Evolutionary conservation across 306 rosid species (phyloP).

Genomic region (Vigna angularis): DNA sequence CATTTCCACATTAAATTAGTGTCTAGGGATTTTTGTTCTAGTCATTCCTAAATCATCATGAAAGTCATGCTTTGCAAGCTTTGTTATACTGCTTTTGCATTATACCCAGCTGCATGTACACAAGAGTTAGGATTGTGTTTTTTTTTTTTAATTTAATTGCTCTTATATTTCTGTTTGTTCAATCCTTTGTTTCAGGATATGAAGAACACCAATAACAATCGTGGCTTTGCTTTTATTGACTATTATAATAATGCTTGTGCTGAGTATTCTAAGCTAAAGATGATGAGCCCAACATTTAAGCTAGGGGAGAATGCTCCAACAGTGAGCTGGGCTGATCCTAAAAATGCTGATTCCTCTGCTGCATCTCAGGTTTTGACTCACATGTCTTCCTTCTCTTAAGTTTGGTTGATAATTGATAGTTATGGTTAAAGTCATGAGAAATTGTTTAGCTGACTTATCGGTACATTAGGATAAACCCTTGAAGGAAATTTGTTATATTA

Average conservation of each 20-base stretch:
- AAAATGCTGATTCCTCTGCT: slow-evolving; percentile 91
- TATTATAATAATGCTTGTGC: slow-evolving; percentile 96
- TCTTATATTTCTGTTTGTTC: slow-evolving; percentile 34
- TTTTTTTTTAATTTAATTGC: slow-evolving; percentile 27
- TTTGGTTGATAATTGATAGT: slow-evolving; percentile 35
- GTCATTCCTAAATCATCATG: slow-evolving; percentile 11
- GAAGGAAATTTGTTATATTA: not conserved
- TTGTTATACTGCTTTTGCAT: slow-evolving; percentile 32
- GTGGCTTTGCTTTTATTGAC: slow-evolving; percentile 96
- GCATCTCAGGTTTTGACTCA: slow-evolving; percentile 76
- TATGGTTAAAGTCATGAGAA: slow-evolving; percentile 30
- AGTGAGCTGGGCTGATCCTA: slow-evolving; percentile 99
- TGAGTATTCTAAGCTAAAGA: slow-evolving; percentile 84
- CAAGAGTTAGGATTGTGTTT: slow-evolving; percentile 6
- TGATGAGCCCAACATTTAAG: slow-evolving; percentile 88
- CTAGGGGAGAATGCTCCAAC: slow-evolving; percentile 90
- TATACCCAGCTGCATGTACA: slow-evolving; percentile 16
- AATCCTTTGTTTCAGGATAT: slow-evolving; percentile 70
- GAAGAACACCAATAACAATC: slow-evolving; percentile 78
- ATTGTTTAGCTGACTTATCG: not conserved
- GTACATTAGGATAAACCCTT: not conserved
- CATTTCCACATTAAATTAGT: slow-evolving; percentile 24
- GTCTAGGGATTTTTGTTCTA: slow-evolving; percentile 8
- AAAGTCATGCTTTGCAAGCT: not conserved
- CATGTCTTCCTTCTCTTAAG: slow-evolving; percentile 11